phyloP scores from a whole-genome alignment of 805 yeast species.

The Ogataea nakhonphanomensis region DNA sequence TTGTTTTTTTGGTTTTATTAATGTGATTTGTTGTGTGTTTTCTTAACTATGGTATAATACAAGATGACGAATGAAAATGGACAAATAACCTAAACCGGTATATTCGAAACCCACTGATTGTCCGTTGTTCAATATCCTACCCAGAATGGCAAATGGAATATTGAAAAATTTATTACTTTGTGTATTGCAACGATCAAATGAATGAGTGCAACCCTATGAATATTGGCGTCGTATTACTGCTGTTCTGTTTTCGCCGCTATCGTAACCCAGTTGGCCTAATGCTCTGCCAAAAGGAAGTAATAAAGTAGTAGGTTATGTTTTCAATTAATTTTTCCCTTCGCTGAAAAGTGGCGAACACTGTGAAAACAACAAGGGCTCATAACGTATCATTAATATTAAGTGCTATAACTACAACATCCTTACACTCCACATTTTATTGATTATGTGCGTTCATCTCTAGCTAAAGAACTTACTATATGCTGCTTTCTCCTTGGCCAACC shows the following conservation, averaged over 20 bases:
- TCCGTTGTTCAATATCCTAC: constrained; percentile 10
- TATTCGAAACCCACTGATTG: constrained; percentile 14
- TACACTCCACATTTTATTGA: neutral
- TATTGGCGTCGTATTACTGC: constrained; percentile 11
- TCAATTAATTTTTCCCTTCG: constrained; percentile 14
- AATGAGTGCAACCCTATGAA: constrained; percentile 28
- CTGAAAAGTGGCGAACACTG: constrained; percentile 23
- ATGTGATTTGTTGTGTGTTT: constrained; percentile 5
- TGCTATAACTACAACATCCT: neutral
- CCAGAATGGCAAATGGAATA: constrained; percentile 9
- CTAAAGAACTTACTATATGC: constrained; percentile 69
- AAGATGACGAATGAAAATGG: constrained; percentile 10
- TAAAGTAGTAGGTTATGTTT: constrained; percentile 13
- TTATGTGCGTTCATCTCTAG: neutral
- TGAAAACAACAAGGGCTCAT: constrained; percentile 6
- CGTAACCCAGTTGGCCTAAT: constrained; percentile 15
- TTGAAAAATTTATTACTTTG: constrained; percentile 8
- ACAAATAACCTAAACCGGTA: constrained; percentile 9
- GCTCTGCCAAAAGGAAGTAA: constrained; percentile 11
- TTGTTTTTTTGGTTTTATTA: constrained; percentile 13
- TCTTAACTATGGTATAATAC: constrained; percentile 16
- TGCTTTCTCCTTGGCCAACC: constrained; percentile 66
- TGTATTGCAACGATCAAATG: constrained; percentile 29
- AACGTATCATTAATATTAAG: neutral
- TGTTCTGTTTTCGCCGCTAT: constrained; percentile 13